Percentiles rank a stretch among this genome's conserved stretches.
Conservation (phyloP, 768 basidiomycete species). For the Russula emetica region DNA sequence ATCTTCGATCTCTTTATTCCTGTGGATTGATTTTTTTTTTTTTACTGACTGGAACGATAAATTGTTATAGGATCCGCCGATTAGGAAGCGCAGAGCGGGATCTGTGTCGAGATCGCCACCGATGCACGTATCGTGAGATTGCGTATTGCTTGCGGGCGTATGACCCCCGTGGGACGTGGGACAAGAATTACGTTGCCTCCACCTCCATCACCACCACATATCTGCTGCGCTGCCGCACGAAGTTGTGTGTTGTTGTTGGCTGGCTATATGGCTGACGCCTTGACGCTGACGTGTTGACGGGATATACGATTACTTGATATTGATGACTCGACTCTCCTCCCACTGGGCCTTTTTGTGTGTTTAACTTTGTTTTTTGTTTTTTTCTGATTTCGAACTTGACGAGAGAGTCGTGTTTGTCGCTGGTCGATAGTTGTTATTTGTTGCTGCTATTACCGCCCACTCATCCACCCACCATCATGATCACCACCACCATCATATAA, state of each 20-base stretch:
- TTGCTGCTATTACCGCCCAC: too few species aligned
- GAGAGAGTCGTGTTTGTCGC: conserved; percentile 9
- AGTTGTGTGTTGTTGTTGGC: too few species aligned
- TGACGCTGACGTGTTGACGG: conserved; percentile 10
- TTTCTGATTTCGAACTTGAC: neutral
- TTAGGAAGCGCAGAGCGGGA: conserved; percentile 19
- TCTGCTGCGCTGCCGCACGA: too few species aligned
- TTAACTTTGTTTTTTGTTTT: neutral
- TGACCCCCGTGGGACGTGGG: neutral
- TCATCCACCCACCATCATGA: neutral
- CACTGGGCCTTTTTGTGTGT: neutral
- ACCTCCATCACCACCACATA: too few species aligned
- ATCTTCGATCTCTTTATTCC: conserved; percentile 1
- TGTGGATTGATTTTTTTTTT: neutral
- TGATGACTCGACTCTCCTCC: conserved; percentile 5
- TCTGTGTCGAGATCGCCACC: conserved; percentile 21
- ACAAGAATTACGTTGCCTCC: too few species aligned
- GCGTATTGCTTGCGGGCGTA: neutral
- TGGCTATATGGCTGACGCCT: too few species aligned
- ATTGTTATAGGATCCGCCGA: conserved; percentile 18
- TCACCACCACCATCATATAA: too few species aligned
- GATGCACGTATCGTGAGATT: conserved; percentile 12
- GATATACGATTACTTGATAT: conserved; percentile 1
- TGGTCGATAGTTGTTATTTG: conserved; percentile 15
- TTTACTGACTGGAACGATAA: neutral